Percentiles rank a stretch among this genome's conserved stretches.
These are phyloP conservation scores for Cyclotella choctawhatcheeana DNA, from an alignment of 108 stramenopile species.

Conservation along the genomic window DNA sequence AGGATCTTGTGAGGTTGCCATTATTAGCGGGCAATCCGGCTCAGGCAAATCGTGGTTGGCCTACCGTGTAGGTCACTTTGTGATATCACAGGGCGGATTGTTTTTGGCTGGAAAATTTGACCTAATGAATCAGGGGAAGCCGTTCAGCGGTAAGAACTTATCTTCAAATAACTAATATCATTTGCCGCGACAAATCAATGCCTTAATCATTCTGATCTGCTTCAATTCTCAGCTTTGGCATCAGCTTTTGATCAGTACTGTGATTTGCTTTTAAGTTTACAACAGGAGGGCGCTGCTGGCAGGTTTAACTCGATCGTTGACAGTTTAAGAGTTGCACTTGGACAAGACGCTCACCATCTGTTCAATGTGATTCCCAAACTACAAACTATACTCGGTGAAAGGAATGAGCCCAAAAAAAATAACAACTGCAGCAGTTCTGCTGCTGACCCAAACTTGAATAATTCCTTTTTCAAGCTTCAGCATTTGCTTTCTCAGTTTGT, in stretches of 20 bases:
- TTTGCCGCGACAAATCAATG: too few relatives aligned
- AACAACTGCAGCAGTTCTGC: background rate
- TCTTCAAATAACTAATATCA: too few relatives aligned
- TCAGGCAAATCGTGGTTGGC: background rate
- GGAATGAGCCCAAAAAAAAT: background rate
- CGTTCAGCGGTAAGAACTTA: too few relatives aligned
- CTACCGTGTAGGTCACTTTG: background rate
- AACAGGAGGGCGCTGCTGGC: background rate
- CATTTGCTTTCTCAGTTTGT: background rate
- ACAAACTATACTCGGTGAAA: background rate
- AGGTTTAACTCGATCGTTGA: background rate
- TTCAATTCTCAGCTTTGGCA: conserved; percentile 5
- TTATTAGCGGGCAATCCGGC: background rate
- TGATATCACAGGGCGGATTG: background rate
- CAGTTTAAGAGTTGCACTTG: conserved; percentile 3
- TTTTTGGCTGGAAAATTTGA: conserved; percentile 21
- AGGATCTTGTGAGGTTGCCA: background rate
- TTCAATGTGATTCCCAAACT: conserved; percentile 13
- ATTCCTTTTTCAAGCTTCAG: background rate
- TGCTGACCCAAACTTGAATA: background rate
- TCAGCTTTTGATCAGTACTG: conserved; percentile 24
- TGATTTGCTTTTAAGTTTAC: background rate
- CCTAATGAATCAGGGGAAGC: background rate
- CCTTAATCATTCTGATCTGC: conserved; percentile 7
- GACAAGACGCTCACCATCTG: conserved; percentile 3